Evolutionary conservation across 1,284 basidiomycete species (phyloP), one percentile per base, ranked within the genome.

Genomic region (Trichosporon asahii): DNA sequence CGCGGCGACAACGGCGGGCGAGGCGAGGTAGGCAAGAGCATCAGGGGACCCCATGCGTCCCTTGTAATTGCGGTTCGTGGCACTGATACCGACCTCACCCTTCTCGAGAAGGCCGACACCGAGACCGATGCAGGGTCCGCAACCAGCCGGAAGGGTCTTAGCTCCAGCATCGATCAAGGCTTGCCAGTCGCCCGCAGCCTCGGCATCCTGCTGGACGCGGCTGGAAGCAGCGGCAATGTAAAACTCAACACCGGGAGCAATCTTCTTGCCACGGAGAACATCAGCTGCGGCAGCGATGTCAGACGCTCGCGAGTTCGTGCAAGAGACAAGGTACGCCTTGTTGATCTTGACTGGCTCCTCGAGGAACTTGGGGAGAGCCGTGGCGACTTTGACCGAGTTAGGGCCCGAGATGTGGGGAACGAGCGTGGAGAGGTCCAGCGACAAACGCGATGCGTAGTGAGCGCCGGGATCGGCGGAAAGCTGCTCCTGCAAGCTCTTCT

Each of bases 41-140:
- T 95, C 93, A 0, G 97, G 96, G 76, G 91, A 90, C 1, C 96
- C 96, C 96, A 99, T 99, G 11, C 96, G 87, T 5, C 96, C 96
- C 86, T 99, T 99, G 86, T 98, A 99, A 81, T 99, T 99, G 81
- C 96, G 87, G 85, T 99, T 99, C 14, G 96, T 99, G 6, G 97
- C 96, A 76, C 93, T 95, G 81, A 99, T 99, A 0, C 96, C 96
- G 2, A 91, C 90, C 84, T 99, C 88, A 3, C 96, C 96, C 77
- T 98, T 95, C 81, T 98, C 90, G 27, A 99, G 85, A 67, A 99
- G 85, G 15, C 97, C 97, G 0, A 90, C 90, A 3, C 96, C 96
- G 5, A 99, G 87, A 25, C 97, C 97, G 73, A 99, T 99, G 82
- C 97, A 99, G 0, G 96, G 96, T 0, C 96, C 97, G 79, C 97